phyloP scores from a whole-genome alignment of 208 protist species.

The Leishmania braziliensis region DNA sequence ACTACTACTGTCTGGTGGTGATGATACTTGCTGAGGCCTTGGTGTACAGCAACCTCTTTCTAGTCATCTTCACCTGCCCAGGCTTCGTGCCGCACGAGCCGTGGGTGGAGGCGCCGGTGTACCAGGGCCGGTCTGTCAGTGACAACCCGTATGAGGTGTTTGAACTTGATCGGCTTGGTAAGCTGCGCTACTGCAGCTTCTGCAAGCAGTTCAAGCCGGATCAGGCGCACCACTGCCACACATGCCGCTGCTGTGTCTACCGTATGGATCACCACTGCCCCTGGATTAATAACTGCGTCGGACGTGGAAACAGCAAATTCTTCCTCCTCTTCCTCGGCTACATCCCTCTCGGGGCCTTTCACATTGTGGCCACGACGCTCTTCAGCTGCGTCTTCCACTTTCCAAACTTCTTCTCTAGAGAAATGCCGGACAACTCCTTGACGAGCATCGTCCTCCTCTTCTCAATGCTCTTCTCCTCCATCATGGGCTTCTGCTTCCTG shows the following conservation, averaged over 20 bases:
- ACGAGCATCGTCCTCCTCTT: constrained; percentile 25
- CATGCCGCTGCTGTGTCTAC: constrained; percentile 69
- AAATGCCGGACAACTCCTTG: constrained; percentile 29
- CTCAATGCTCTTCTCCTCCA: constrained; percentile 46
- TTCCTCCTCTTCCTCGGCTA: constrained; percentile 82
- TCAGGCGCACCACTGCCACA: constrained; percentile 74
- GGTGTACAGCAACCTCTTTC: constrained; percentile 61
- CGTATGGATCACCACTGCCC: constrained; percentile 90
- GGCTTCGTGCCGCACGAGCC: constrained; percentile 56
- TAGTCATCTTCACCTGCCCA: constrained; percentile 56
- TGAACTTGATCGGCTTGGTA: constrained; percentile 42
- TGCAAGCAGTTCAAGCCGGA: constrained; percentile 90
- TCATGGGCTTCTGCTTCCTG: constrained; percentile 56
- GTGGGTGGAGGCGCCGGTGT: constrained; percentile 46
- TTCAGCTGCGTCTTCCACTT: constrained; percentile 63
- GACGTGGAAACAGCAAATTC: constrained; percentile 63
- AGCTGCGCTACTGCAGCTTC: constrained; percentile 63
- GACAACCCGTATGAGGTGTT: constrained; percentile 63
- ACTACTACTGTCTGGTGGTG: constrained; percentile 49
- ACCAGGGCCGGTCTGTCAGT: constrained; percentile 27
- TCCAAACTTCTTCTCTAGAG: constrained; percentile 13
- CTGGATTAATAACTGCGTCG: constrained; percentile 91
- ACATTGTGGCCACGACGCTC: constrained; percentile 52
- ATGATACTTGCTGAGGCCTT: constrained; percentile 56
- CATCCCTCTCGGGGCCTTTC: constrained; percentile 71